Evolutionary conservation across 2,329 filamentous ascomycete genomes (phyloP), one percentile per base, ranked within the genome.

Genomic region (Mollisia scopiformis): DNA sequence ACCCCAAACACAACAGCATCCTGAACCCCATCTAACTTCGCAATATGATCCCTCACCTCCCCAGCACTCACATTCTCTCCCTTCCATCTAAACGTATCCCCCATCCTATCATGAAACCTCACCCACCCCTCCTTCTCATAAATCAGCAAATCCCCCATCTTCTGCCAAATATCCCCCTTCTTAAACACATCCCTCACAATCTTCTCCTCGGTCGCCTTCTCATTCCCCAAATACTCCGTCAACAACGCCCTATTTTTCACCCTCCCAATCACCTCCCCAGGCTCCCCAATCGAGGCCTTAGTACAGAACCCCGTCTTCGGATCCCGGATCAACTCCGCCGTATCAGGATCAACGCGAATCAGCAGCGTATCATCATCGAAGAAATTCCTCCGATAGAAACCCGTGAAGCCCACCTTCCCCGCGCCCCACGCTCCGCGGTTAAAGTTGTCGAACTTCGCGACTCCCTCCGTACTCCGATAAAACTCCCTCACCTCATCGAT

Each of bases 21-120:
- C 41, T 75, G 71, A 8, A 80, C 75, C 3, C 71, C 75, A 1
- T 73, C 68, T 46, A 79, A 73, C 23, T 71, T 70, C 43, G 76
- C 77, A 47, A 80, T 76, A 66, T 78, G 76, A 62, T 79, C 78
- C 52, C 77, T 69, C 27, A 80, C 74, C 61, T 80, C 78, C 1
- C 77, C 78, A 0, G 78, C 78, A 53, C 75, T 78, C 4, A 80
- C 78, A 54, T 80, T 80, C 71, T 80, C 78, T 1, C 78, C 77
- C 62, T 80, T 82, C 82, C 82, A 84, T 10, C 82, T 74, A 71
- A 80, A 84, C 0, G 82, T 84, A 63, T 84, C 82, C 11, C 82
- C 82, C 53, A 83, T 75, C 3, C 82, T 76, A 65, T 81, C 79
- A 51, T 78, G 74, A 64, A 81, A 82, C 19, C 72, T 73, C 3